A percentile compares a stretch with the other conserved stretches of the same genome.
Evolutionary conservation across 306 rosid species (phyloP).

Genomic region (Casuarina cunninghamiana): DNA sequence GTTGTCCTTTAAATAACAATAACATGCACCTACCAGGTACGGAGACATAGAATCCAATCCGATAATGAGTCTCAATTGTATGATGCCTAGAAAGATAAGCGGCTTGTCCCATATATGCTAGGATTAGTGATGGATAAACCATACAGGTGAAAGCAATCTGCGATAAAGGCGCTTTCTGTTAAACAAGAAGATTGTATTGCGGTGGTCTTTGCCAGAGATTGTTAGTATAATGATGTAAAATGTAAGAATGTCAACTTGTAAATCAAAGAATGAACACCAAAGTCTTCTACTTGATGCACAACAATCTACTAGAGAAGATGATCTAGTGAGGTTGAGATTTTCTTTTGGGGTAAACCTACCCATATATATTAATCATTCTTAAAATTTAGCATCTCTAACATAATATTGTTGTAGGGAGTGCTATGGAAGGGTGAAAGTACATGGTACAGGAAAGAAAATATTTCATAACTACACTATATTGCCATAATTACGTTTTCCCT

Average conservation of each 20-base stretch:
- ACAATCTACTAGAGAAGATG: neutral
- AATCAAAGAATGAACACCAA: neutral
- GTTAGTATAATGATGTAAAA: neutral
- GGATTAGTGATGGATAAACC: conserved; percentile 86
- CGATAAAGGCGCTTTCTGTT: conserved; percentile 37
- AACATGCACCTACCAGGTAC: conserved; percentile 72
- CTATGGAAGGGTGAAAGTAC: neutral
- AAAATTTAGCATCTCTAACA: neutral
- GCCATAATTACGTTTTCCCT: neutral
- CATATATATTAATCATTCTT: neutral
- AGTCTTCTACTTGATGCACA: neutral
- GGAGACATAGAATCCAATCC: conserved; percentile 89
- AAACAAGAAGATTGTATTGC: conserved; percentile 11
- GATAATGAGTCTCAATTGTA: conserved; percentile 51
- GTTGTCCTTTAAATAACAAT: conserved; percentile 7
- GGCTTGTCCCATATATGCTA: conserved; percentile 99
- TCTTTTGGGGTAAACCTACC: neutral
- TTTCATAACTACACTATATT: too few relatives aligned
- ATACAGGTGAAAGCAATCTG: conserved; percentile 94
- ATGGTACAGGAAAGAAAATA: too few relatives aligned
- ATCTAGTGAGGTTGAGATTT: neutral
- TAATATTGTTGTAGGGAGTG: neutral
- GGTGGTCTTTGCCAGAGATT: neutral
- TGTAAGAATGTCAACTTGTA: neutral
- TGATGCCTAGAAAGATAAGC: conserved; percentile 94